Percentiles rank a stretch among this genome's conserved stretches.
Conservation (phyloP, 225 moss, liverwort and hornwort genomes). For the Sphagnum contortum region DNA sequence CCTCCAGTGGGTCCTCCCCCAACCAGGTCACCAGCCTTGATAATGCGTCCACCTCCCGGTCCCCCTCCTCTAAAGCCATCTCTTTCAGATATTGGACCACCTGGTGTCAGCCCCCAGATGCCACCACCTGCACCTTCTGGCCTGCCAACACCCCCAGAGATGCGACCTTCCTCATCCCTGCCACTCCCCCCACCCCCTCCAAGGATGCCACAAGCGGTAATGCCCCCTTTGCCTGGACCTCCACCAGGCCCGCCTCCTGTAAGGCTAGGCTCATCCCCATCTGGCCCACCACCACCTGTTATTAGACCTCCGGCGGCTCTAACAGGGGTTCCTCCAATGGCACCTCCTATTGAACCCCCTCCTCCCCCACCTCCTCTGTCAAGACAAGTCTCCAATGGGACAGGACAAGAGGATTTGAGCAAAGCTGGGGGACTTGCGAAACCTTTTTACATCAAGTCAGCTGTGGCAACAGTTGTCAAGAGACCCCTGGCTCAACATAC, state of each 20-base stretch:
- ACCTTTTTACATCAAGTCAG: conserved; percentile 90
- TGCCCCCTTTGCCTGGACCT: conserved; percentile 38
- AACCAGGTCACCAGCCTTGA: conserved; percentile 28
- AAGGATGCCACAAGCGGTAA: conserved; percentile 25
- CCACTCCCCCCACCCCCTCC: conserved; percentile 27
- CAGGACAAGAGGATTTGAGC: conserved; percentile 9
- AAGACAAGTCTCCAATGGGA: conserved; percentile 31
- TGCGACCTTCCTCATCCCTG: conserved; percentile 2
- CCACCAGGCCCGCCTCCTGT: conserved; percentile 31
- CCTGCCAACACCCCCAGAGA: not conserved
- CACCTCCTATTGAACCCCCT: conserved; percentile 22
- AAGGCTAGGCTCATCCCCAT: conserved; percentile 21
- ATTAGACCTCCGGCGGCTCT: conserved; percentile 26
- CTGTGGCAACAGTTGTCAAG: conserved; percentile 87
- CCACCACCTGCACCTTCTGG: not conserved
- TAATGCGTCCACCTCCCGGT: conserved; percentile 48
- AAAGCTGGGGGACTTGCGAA: conserved; percentile 31
- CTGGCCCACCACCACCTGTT: conserved; percentile 25
- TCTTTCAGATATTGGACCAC: not conserved
- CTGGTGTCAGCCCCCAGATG: not conserved
- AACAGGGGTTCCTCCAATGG: conserved; percentile 22
- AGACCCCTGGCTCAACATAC: conserved; percentile 97
- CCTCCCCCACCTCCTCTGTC: conserved; percentile 37
- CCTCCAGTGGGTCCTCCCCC: conserved; percentile 57
- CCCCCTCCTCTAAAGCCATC: conserved; percentile 10